phyloP scores from a whole-genome alignment of 768 basidiomycete genomes.

The Tulasnella sp. region DNA sequence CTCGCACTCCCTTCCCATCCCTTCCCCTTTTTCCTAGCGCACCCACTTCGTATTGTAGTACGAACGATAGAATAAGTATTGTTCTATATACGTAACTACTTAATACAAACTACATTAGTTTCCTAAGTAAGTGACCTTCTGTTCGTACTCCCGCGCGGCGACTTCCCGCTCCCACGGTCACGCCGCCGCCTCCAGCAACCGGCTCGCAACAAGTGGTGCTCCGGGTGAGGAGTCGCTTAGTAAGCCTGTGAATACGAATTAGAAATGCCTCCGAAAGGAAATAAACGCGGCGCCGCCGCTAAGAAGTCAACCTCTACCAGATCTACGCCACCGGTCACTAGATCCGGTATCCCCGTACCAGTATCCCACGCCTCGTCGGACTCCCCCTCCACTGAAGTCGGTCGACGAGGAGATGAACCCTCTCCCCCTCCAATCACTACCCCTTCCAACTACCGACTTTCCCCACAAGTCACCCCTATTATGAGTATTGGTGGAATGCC shows the following conservation, averaged over 20 bases:
- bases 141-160: neutral
- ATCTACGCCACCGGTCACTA: neutral
- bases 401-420: neutral
- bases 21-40: too few species aligned
- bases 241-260: constrained; percentile 2
- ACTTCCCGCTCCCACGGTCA: neutral
- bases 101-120: too few species aligned
- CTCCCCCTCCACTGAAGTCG: too few species aligned
- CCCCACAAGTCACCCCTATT: neutral
- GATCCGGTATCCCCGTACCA: neutral
- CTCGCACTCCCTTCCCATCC: too few species aligned
- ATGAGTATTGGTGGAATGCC: neutral
- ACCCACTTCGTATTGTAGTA: too few species aligned
- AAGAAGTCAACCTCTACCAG: neutral
- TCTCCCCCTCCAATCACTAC: neutral
- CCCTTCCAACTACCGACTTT: too few species aligned
- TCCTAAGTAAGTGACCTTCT: too few species aligned
- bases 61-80: too few species aligned
- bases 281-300: neutral
- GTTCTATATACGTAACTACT: too few species aligned
- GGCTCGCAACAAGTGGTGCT: neutral
- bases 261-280: neutral
- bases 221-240: neutral
- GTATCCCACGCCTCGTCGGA: too few species aligned
- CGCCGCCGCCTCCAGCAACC: neutral